Conservation (phyloP, 345 rosid genomes). For the Balakata baccata region DNA sequence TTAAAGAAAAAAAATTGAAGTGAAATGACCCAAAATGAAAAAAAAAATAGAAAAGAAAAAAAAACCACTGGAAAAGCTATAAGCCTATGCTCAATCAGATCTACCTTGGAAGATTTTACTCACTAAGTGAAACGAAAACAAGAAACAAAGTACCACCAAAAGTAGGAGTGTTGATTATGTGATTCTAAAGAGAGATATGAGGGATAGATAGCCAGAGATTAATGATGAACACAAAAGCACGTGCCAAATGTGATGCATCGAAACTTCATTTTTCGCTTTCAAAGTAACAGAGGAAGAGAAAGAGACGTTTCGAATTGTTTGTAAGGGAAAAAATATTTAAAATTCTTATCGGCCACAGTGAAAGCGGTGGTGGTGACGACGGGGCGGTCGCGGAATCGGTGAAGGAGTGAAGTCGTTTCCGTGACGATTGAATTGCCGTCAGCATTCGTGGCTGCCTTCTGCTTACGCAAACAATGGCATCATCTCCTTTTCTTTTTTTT, state of each 20-base stretch:
- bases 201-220: background rate
- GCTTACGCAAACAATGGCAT: slow-evolving; percentile 20
- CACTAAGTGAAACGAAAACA: background rate
- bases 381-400: background rate
- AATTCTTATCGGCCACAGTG: background rate
- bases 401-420: slow-evolving; percentile 24
- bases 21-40: background rate
- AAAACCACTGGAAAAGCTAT: background rate
- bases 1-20: background rate
- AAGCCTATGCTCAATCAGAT: background rate
- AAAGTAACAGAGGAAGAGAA: background rate
- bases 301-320: slow-evolving; percentile 4
- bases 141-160: background rate
- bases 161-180: background rate
- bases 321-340: background rate
- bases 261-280: slow-evolving; percentile 26
- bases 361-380: background rate
- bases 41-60: too few relatives aligned
- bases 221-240: slow-evolving; percentile 12
- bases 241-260: slow-evolving; percentile 11
- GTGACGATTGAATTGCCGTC: slow-evolving; percentile 16
- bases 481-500: background rate
- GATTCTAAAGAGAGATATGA: background rate
- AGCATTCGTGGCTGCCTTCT: slow-evolving; percentile 15
- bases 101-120: background rate